Evolutionary conservation across 768 basidiomycete species (phyloP).

Genomic region (Tylopilus balloui): DNA sequence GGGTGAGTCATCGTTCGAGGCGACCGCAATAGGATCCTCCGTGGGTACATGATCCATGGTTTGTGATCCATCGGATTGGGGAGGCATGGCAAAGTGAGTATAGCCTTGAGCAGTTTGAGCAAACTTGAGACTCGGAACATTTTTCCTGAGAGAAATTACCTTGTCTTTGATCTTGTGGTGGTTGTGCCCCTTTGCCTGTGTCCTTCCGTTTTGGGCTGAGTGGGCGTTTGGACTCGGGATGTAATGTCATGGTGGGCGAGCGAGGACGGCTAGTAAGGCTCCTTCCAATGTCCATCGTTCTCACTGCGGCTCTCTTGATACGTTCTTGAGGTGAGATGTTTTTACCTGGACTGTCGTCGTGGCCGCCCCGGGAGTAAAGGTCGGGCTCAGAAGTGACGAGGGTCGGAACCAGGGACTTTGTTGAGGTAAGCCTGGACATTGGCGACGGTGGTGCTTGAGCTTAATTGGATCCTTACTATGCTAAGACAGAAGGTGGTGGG

Average conservation of each 20-base stretch:
- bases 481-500: constrained; percentile 4
- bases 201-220: constrained; percentile 54
- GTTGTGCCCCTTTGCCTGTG: constrained; percentile 40
- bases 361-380: constrained; percentile 29
- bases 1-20: constrained; percentile 49
- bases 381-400: constrained; percentile 27
- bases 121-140: constrained; percentile 6
- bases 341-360: constrained; percentile 27
- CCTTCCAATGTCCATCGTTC: constrained; percentile 61
- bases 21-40: constrained; percentile 8
- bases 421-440: constrained; percentile 27
- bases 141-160: constrained; percentile 30
- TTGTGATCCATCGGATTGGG: constrained; percentile 18
- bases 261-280: constrained; percentile 45
- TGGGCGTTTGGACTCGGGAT: constrained; percentile 43
- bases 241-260: constrained; percentile 27
- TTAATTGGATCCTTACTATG: constrained; percentile 5
- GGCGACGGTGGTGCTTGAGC: neutral
- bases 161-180: constrained; percentile 24
- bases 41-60: neutral
- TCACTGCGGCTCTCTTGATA: constrained; percentile 51
- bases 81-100: constrained; percentile 14
- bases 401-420: constrained; percentile 19
- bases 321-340: constrained; percentile 37
- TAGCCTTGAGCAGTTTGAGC: constrained; percentile 12